phyloP scores from a whole-genome alignment of 805 yeast genomes.

The Suhomyces emberorum region DNA sequence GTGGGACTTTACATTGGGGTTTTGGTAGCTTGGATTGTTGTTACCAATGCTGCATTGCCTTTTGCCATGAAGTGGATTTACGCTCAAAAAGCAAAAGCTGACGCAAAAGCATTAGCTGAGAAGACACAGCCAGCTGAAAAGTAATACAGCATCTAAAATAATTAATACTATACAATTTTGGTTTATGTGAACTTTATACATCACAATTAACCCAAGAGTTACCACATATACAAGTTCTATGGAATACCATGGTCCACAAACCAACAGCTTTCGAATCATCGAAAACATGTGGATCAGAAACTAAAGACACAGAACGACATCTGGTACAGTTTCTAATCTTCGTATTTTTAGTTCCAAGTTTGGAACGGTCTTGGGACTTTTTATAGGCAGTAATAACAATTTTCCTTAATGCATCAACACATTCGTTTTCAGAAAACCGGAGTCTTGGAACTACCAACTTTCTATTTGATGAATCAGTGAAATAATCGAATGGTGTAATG shows the following conservation, averaged over 20 bases:
- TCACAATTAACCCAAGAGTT: conserved; percentile 60
- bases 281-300: conserved; percentile 38
- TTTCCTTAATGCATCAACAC: conserved; percentile 39
- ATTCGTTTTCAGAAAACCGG: conserved; percentile 18
- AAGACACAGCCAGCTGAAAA: no score
- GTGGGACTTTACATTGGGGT: conserved; percentile 32
- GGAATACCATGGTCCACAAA: conserved; percentile 63
- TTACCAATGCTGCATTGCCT: conserved; percentile 24
- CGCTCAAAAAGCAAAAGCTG: conserved; percentile 12
- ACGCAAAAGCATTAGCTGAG: conserved; percentile 5
- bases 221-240: conserved; percentile 75
- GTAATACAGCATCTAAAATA: no score
- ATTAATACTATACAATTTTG: no score
- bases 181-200: neutral
- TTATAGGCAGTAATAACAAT: conserved; percentile 21
- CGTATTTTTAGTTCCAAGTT: neutral
- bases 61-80: conserved; percentile 21
- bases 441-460: conserved; percentile 11
- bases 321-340: conserved; percentile 37
- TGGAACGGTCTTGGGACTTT: neutral
- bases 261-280: conserved; percentile 30
- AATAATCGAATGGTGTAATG: conserved; percentile 1
- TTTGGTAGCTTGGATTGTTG: conserved; percentile 29
- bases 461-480: neutral
- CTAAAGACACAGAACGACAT: conserved; percentile 41